phyloP scores from a whole-genome alignment of 805 yeast genomes.

The Tetrapisispora nanseiensis region DNA sequence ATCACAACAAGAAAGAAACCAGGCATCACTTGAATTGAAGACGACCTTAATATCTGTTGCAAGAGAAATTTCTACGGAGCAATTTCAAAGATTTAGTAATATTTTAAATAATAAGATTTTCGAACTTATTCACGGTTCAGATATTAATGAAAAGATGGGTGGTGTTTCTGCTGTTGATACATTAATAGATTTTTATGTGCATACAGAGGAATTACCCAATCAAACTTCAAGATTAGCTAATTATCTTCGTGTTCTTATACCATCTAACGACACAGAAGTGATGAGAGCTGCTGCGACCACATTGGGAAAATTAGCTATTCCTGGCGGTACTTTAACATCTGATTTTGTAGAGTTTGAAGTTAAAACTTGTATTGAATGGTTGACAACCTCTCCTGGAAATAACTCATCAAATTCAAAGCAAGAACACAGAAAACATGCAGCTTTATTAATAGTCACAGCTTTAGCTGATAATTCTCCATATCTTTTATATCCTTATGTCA shows the following conservation, averaged over 20 bases:
- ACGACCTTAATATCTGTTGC: conserved; percentile 62
- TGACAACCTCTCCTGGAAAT: conserved; percentile 44
- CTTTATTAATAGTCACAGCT: conserved; percentile 71
- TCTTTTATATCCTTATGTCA: conserved; percentile 64
- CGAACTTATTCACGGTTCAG: conserved; percentile 70
- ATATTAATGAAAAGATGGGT: conserved; percentile 65
- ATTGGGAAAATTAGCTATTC: conserved; percentile 78
- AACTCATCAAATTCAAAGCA: conserved; percentile 51
- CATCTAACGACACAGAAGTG: conserved; percentile 73
- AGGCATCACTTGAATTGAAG: conserved; percentile 62
- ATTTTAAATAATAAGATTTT: conserved; percentile 81
- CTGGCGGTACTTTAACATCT: conserved; percentile 82
- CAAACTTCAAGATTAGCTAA: conserved; percentile 88
- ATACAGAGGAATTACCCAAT: conserved; percentile 74
- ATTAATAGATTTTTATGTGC: conserved; percentile 73
- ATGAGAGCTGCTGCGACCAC: conserved; percentile 83
- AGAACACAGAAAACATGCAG: conserved; percentile 83
- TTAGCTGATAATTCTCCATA: conserved; percentile 85
- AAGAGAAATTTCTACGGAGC: conserved; percentile 74
- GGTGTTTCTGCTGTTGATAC: conserved; percentile 88
- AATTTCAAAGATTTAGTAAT: conserved; percentile 69
- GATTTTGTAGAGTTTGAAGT: conserved; percentile 92
- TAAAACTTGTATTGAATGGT: conserved; percentile 81
- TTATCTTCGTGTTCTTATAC: conserved; percentile 68
- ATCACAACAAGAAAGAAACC: conserved; percentile 27